phyloP scores from a whole-genome alignment of 148 eudicot genomes.

The Spergularia marina region DNA sequence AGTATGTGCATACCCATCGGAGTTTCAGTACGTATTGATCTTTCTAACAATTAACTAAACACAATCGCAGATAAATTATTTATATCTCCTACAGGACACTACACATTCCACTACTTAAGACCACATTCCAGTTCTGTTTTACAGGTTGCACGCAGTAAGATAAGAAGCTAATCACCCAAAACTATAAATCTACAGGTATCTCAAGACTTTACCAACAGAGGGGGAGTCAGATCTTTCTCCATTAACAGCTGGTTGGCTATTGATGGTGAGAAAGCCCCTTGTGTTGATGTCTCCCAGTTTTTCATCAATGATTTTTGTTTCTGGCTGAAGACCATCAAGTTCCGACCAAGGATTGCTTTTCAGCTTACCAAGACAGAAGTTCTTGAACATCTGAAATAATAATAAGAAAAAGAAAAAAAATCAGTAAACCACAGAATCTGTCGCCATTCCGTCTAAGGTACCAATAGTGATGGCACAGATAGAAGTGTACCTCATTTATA shows the following conservation, averaged over 20 bases:
- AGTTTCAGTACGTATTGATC: no score
- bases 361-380: conserved; percentile 78
- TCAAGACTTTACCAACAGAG: conserved; percentile 58
- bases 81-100: background rate
- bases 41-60: background rate
- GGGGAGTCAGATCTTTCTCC: conserved; percentile 83
- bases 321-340: conserved; percentile 95
- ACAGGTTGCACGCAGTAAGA: background rate
- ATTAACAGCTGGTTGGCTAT: conserved; percentile 95
- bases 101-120: background rate
- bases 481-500: conserved; percentile 57
- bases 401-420: conserved; percentile 11
- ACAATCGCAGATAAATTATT: background rate
- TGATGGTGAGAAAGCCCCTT: conserved; percentile 90
- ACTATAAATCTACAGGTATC: background rate
- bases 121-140: background rate
- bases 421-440: conserved; percentile 3
- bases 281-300: conserved; percentile 56
- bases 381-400: conserved; percentile 63
- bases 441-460: background rate
- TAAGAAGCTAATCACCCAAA: background rate
- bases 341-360: conserved; percentile 95
- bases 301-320: conserved; percentile 80
- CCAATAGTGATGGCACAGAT: background rate
- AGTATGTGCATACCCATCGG: no score